Base-by-base conservation (phyloP, 1,284 basidiomycete genomes). In the Ustilago xerochloae region DNA sequence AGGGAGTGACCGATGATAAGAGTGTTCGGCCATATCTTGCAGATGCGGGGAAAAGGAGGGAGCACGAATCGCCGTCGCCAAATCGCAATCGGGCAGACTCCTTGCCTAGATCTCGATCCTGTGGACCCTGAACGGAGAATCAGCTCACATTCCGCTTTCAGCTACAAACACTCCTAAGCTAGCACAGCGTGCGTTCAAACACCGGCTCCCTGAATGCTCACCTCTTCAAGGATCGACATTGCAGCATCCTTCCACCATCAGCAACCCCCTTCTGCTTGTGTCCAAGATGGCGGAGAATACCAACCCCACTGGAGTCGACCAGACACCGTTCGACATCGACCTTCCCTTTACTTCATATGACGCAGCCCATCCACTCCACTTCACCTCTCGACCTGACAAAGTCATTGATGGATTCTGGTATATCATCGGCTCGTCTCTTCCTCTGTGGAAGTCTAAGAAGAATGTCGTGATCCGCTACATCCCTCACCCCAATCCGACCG, bases 391-490 rank as follows among this genome's bases (percentile, higher is more conserved):
- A 3, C 72, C 72, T 0, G 41, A 22, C 39, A 24, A 59, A 15
- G 26, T 36, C 24, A 64, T 72, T 51, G 54, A 64, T 29, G 69
- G 62, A 2, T 67, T 67, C 46, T 71, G 69, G 69, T 75, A 70
- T 51, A 70, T 70, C 35, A 45, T 75, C 18, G 64, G 67, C 15
- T 71, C 72, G 0, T 67, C 68, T 1, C 38, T 75, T 7, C 64
- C 68, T 6, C 50, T 70, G 1, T 70, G 72, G 72, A 72, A 66
- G 43, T 43, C 56, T 26, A 74, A 69, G 43, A 74, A 74, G 66
- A 74, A 69, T 26, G 71, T 74, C 30, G 63, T 69, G 6, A 74
- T 74, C 33, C 66, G 62, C n/a, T 74, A 74, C 61, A 54, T 63
- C 10, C 63, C 64, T 12, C 52, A 64, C 26, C 36, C 64, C 0